phyloP scores from a whole-genome alignment of 306 rosid genomes.

The Pterocarpus macrocarpus region DNA sequence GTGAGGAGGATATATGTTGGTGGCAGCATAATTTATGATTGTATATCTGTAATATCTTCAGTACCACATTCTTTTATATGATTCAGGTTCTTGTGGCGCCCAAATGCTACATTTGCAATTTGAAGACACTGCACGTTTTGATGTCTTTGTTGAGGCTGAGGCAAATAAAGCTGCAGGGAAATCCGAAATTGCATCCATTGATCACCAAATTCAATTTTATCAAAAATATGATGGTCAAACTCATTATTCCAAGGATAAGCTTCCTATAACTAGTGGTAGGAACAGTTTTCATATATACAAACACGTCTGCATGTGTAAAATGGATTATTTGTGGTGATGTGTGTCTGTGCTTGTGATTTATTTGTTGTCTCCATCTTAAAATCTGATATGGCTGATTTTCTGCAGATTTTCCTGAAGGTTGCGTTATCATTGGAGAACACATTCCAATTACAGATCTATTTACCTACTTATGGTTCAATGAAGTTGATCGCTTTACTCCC shows the following conservation, averaged over 20 bases:
- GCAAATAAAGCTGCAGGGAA: conserved; percentile 96
- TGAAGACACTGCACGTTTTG: conserved; percentile 95
- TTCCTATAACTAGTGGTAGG: conserved; percentile 96
- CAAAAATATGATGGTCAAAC: conserved; percentile 76
- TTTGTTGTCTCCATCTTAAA: conserved; percentile 18
- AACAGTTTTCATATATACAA: conserved; percentile 37
- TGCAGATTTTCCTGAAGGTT: conserved; percentile 99
- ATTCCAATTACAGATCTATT: conserved; percentile 90
- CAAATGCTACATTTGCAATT: conserved; percentile 90
- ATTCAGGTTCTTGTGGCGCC: conserved; percentile 94
- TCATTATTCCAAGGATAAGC: conserved; percentile 79
- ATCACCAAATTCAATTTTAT: conserved; percentile 84
- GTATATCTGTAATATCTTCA: conserved; percentile 29
- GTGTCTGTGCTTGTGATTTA: conserved; percentile 23
- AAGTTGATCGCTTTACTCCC: conserved; percentile 95
- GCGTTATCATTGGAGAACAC: conserved; percentile 91
- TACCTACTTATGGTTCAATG: conserved; percentile 98
- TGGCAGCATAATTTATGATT: conserved; percentile 24
- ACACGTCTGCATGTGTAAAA: conserved; percentile 31
- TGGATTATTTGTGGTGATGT: conserved; percentile 34
- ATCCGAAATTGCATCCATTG: conserved; percentile 84
- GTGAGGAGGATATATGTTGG: not conserved
- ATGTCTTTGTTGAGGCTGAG: conserved; percentile 95
- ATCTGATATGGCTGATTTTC: conserved; percentile 46
- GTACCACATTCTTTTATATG: conserved; percentile 26